Evolutionary conservation across 352 stramenopile genomes (phyloP), one percentile per base, ranked within the genome.

Genomic region (Aphanomyces stellatus): DNA sequence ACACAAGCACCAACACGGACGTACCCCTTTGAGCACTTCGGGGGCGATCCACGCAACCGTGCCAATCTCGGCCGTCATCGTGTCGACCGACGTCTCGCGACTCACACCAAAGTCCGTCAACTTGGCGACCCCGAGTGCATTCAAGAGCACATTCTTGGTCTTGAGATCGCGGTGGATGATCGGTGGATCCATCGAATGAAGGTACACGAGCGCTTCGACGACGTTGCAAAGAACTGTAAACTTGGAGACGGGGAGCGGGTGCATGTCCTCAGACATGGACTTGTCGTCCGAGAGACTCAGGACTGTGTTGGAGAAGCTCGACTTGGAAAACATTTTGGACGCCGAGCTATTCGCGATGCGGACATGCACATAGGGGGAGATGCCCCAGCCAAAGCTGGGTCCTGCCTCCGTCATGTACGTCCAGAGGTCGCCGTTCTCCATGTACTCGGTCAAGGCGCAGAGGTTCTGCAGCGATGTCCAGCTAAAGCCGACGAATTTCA

Each of bases 371-470:
- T 33, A 30, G 13, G 22, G 22, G 11, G 25, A 37, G 7, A 57
- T n/a, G 30, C n/a, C 27, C 49, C 49, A 57, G 7, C 22, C 19
- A 34, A 57, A 57, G 6, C 17, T 1, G 4, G 25, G 49, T n/a
- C 13, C 25, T 11, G 51, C 56, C n/a, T n/a, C n/a, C 11, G 72
- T 67, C 15, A 85, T 68, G 28, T 77, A 80, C 11, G 74, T 62
- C 4, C 71, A 94, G 24, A 94, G 76, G 67, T 94, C 85, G 2
- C 83, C 82, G 10, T 84, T 82, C 4, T 80, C 81, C 76, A 98
- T 97, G 48, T 96, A 90, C 76, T 99, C 95, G 53, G 97, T 98
- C 11, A 99, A 93, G 43, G 99, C 79, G 73, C 98, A 98, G 76
- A 96, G 99, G 69, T 97, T 86, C 27, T 77, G 68, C 13, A 76